Evolutionary conservation across 2,329 filamentous ascomycete genomes (phyloP).

Genomic region (Rachicladosporium sp.): DNA sequence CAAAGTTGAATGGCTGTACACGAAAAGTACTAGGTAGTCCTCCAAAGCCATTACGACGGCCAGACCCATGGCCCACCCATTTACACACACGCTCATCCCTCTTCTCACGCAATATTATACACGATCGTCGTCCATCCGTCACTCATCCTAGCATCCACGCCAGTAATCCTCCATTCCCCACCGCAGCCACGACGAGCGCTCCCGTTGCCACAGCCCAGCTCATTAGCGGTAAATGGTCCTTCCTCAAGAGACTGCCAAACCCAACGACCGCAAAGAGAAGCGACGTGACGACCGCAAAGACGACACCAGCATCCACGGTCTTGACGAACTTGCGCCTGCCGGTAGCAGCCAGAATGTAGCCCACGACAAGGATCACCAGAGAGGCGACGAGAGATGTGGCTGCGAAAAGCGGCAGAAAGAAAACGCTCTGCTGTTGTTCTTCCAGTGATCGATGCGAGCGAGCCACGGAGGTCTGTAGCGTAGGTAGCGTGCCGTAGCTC

Average conservation of each 20-base stretch:
- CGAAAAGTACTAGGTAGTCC: too few species aligned
- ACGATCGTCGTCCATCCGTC: too few species aligned
- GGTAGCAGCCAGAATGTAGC: constrained; percentile 53
- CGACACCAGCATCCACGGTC: constrained; percentile 63
- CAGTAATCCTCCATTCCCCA: constrained; percentile 41
- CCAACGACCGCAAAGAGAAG: constrained; percentile 51
- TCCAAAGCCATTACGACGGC: too few species aligned
- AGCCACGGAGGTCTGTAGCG: too few species aligned
- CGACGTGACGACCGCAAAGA: constrained; percentile 56
- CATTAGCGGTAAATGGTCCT: constrained; percentile 31
- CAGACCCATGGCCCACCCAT: too few species aligned
- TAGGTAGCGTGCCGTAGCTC: constrained; percentile 1
- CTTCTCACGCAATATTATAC: too few species aligned
- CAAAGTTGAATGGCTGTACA: too few species aligned
- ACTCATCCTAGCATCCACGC: constrained; percentile 33
- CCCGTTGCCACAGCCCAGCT: constrained; percentile 34
- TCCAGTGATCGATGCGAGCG: too few species aligned
- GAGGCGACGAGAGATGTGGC: constrained; percentile 48
- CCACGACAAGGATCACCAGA: constrained; percentile 51
- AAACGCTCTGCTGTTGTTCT: neutral
- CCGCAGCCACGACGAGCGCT: constrained; percentile 35
- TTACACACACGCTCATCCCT: too few species aligned
- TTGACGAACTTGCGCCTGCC: constrained; percentile 54
- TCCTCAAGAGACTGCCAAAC: constrained; percentile 45
- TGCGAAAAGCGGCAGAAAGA: constrained; percentile 14